phyloP scores from a whole-genome alignment of 2,329 filamentous ascomycete genomes.

The Thermoascus crustaceus region DNA sequence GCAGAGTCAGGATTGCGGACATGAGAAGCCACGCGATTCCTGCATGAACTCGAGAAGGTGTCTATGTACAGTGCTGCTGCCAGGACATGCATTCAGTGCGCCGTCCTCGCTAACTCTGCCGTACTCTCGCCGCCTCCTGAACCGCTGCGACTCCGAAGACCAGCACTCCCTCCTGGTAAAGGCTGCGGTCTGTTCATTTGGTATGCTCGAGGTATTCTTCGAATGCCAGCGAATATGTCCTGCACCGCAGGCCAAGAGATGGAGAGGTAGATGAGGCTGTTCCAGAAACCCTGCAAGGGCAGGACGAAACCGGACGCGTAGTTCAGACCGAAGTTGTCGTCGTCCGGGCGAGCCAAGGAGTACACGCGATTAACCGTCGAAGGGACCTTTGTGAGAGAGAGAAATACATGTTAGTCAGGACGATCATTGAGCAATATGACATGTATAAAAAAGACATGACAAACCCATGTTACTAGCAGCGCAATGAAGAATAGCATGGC shows the following conservation, averaged over 20 bases:
- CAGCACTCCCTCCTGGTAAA: background rate
- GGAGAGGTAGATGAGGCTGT: constrained; percentile 65
- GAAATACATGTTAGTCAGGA: background rate
- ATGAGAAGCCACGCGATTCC: too few relatives aligned
- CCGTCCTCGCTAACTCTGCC: too few relatives aligned
- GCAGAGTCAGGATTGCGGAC: too few relatives aligned
- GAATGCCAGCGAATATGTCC: constrained; percentile 14
- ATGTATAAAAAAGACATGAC: constrained; percentile 3
- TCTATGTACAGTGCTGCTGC: too few relatives aligned
- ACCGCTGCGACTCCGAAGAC: background rate
- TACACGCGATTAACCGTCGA: constrained; percentile 72
- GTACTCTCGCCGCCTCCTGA: constrained; percentile 6
- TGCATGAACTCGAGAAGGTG: too few relatives aligned
- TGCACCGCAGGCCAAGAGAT: constrained; percentile 61
- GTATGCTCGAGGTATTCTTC: background rate
- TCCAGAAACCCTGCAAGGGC: constrained; percentile 79
- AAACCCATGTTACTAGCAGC: constrained; percentile 35
- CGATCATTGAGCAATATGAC: background rate
- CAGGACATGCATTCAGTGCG: too few relatives aligned
- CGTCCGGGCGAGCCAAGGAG: constrained; percentile 51
- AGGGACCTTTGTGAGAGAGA: constrained; percentile 40
- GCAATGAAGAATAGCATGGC: constrained; percentile 35
- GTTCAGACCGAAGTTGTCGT: constrained; percentile 53
- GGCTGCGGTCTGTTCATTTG: background rate
- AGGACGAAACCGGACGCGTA: constrained; percentile 66